A percentile compares a stretch with the other conserved stretches of the same genome.
phyloP scores from a whole-genome alignment of 805 yeast species.

The Teunomyces lycoperdinae region DNA sequence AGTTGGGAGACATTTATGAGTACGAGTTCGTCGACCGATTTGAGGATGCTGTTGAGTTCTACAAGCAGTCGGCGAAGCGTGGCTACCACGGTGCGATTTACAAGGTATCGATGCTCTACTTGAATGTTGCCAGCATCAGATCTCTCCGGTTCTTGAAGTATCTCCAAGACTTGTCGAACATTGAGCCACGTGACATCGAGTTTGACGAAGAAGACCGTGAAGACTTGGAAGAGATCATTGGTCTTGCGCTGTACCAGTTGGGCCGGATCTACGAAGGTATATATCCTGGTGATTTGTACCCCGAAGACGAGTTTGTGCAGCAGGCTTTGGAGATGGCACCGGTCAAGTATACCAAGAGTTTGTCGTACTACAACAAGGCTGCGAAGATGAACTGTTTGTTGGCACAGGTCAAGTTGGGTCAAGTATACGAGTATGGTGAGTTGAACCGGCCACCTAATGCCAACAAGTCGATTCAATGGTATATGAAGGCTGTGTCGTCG shows the following conservation, averaged over 20 bases:
- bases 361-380: slow-evolving; percentile 40
- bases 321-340: slow-evolving; percentile 37
- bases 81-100: slow-evolving; percentile 47
- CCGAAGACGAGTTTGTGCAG: slow-evolving; percentile 35
- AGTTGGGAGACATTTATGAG: slow-evolving; percentile 40
- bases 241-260: slow-evolving; percentile 39
- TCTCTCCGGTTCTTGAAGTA: slow-evolving; percentile 35
- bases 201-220: slow-evolving; percentile 37
- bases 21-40: slow-evolving; percentile 28
- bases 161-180: slow-evolving; percentile 34
- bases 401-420: slow-evolving; percentile 41
- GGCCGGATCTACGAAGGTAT: slow-evolving; percentile 44
- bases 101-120: slow-evolving; percentile 36
- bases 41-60: slow-evolving; percentile 31
- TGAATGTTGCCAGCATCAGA: slow-evolving; percentile 32
- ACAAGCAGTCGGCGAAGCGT: slow-evolving; percentile 35
- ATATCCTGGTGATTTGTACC: slow-evolving; percentile 40
- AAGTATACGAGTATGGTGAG: slow-evolving; percentile 43
- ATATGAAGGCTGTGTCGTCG: slow-evolving; percentile 38
- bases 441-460: slow-evolving; percentile 38
- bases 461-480: slow-evolving; percentile 45
- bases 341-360: slow-evolving; percentile 41
- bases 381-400: slow-evolving; percentile 39
- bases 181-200: slow-evolving; percentile 35
- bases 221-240: slow-evolving; percentile 41